Evolutionary conservation across 306 rosid species (phyloP).

Genomic region (Astragalus membranaceus): DNA sequence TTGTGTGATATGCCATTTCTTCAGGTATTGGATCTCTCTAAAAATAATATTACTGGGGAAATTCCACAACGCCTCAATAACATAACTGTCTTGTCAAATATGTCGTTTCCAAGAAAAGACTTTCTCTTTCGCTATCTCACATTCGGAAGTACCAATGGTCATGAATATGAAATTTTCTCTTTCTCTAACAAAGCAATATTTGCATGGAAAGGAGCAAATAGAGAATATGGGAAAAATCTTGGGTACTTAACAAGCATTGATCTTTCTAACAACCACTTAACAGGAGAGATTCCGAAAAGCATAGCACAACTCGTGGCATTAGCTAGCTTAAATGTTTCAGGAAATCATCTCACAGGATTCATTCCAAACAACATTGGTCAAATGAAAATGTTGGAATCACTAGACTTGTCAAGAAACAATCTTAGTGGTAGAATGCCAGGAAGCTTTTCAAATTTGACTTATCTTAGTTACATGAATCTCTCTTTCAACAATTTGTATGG

Average conservation of each 20-base stretch:
- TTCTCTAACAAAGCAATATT: not conserved
- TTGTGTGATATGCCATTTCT: constrained; percentile 16
- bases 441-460: not conserved
- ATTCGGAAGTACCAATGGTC: accelerated
- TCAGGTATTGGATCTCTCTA: constrained; percentile 26
- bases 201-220: constrained; percentile 18
- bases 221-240: constrained; percentile 22
- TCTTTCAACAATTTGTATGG: not conserved
- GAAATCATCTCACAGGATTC: constrained; percentile 20
- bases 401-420: constrained; percentile 28
- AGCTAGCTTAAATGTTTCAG: constrained; percentile 21
- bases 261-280: constrained; percentile 25
- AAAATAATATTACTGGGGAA: constrained; percentile 12
- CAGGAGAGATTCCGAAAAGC: constrained; percentile 23
- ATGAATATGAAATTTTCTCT: no score
- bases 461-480: not conserved
- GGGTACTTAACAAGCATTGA: constrained; percentile 16
- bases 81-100: not conserved
- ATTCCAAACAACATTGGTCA: constrained; percentile 25
- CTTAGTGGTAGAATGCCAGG: not conserved
- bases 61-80: constrained; percentile 26
- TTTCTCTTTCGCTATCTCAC: not conserved
- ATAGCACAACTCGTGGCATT: constrained; percentile 18
- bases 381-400: constrained; percentile 10
- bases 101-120: not conserved